Evolutionary conservation across 257 asterid species (phyloP), one percentile per base, ranked within the genome.

Genomic region (Echites panduratus): DNA sequence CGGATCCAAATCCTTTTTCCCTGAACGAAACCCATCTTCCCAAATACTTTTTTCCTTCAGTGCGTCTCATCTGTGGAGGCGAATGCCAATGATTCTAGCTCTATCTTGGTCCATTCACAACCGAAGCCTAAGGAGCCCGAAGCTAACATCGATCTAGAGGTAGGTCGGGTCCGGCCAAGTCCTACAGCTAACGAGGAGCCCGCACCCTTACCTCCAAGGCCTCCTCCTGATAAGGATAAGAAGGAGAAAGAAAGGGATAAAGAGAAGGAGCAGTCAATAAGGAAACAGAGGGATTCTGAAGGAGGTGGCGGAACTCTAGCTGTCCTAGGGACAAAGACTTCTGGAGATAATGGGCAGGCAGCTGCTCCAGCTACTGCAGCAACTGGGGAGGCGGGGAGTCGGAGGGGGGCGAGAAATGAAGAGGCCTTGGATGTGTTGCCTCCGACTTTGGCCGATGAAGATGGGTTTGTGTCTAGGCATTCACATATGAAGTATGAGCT

Each of bases 401-500:
- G 88, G 75, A 84, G 93, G 83, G 82, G 77, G 45, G 82, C 49
- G 67, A 84, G 89, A 80, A 82, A 53, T 26, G 96, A 87, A 52
- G 96, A 83, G 76, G 85, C 79, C 26, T 86, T 70, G 48, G 96
- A 91, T 65, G 78, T 65, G 77, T 73, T 83, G 80, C 91, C 88
- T 52, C 96, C 83, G 77, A 72, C 89, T 66, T 88, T 87, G 74
- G 67, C 84, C 79, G 99, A 84, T 44, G 96, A 93, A 77, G 98
- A 87, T 82, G 94, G 86, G 70, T 84, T 87, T 71, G 71, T 83
- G 66, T 50, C 84, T 9, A 87, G 92, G 84, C 90, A 89, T 81
- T 83, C 95, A 11, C 96, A 92, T 82, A 90, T 92, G 96, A 95
- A 89, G 72, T 95, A 95, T 56, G 96, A 89, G 86, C 94, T 90